Percentiles rank a stretch among this genome's conserved stretches.
These are phyloP conservation scores for Cyberlindnera subsufficiens DNA, from an alignment of 805 yeast species.

Conservation along the genomic window DNA sequence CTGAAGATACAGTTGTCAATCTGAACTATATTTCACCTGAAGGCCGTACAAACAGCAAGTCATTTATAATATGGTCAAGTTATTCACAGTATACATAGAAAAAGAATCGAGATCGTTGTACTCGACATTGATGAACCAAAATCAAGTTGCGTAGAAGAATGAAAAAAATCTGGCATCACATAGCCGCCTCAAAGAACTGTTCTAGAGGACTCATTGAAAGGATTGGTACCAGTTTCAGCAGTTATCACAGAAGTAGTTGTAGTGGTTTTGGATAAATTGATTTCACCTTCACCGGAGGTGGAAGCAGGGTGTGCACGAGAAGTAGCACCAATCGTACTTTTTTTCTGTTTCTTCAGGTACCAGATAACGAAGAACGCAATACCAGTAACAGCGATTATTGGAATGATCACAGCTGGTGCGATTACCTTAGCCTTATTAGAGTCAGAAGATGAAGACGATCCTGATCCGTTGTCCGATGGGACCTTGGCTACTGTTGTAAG, in stretches of 20 bases:
- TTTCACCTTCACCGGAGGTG: constrained; percentile 11
- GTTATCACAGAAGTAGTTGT: constrained; percentile 18
- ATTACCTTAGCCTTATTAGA: constrained; percentile 25
- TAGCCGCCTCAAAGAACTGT: constrained; percentile 15
- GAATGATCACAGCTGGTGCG: constrained; percentile 39
- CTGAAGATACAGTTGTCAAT: too few relatives aligned
- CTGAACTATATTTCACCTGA: too few relatives aligned
- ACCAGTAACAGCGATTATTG: constrained; percentile 29
- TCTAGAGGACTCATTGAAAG: constrained; percentile 25
- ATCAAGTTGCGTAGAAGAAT: too few relatives aligned
- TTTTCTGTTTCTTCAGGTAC: constrained; percentile 25
- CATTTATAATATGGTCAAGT: too few relatives aligned
- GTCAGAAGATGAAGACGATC: constrained; percentile 14
- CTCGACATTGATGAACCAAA: too few relatives aligned
- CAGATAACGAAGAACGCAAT: constrained; percentile 26
- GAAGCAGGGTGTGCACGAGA: background rate
- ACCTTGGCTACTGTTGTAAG: constrained; percentile 27
- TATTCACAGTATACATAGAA: too few relatives aligned
- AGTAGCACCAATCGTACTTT: constrained; percentile 1
- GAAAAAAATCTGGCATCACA: too few relatives aligned
- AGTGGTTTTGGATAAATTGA: constrained; percentile 21
- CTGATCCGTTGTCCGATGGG: constrained; percentile 33
- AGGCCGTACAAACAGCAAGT: too few relatives aligned
- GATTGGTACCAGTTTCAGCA: constrained; percentile 21
- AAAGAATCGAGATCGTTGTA: too few relatives aligned